These are phyloP conservation scores for Haplographium delicatum DNA, from an alignment of 495 filamentous ascomycete species.

Conservation along the genomic window DNA sequence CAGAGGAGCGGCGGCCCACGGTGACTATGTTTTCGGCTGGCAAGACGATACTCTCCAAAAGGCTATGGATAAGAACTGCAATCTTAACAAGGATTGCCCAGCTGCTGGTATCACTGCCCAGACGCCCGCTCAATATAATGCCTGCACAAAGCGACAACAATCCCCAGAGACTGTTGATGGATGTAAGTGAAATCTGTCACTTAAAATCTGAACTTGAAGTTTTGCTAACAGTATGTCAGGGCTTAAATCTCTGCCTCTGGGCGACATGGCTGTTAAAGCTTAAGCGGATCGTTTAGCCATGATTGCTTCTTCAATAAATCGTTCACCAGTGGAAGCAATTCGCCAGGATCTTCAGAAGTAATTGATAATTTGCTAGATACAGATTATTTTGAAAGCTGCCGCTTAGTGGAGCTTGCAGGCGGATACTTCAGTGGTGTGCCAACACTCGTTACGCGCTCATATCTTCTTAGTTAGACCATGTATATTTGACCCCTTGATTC, in stretches of 20 bases:
- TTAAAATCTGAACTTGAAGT: background rate
- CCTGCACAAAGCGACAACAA: constrained; percentile 43
- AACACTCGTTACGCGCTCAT: too few relatives aligned
- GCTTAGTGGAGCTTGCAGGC: too few relatives aligned
- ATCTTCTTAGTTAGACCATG: too few relatives aligned
- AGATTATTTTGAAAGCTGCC: too few relatives aligned
- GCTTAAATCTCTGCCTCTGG: constrained; percentile 47
- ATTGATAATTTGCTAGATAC: too few relatives aligned
- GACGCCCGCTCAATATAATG: constrained; percentile 38
- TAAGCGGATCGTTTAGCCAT: constrained; percentile 19
- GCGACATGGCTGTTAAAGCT: constrained; percentile 47
- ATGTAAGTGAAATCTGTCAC: constrained; percentile 34
- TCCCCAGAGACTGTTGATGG: constrained; percentile 46
- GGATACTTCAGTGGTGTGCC: too few relatives aligned
- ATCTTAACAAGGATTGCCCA: constrained; percentile 45
- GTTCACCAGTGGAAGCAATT: too few relatives aligned
- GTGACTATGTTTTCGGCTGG: constrained; percentile 72
- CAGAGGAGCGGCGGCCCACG: constrained; percentile 54
- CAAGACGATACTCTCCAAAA: constrained; percentile 43
- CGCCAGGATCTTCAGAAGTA: too few relatives aligned
- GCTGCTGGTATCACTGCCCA: constrained; percentile 40
- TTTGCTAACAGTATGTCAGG: constrained; percentile 26
- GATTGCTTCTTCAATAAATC: too few relatives aligned
- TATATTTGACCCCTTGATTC: too few relatives aligned
- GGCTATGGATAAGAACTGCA: constrained; percentile 44